Conservation (phyloP, 805 yeast genomes). For the Tetrapisispora arboricola region DNA sequence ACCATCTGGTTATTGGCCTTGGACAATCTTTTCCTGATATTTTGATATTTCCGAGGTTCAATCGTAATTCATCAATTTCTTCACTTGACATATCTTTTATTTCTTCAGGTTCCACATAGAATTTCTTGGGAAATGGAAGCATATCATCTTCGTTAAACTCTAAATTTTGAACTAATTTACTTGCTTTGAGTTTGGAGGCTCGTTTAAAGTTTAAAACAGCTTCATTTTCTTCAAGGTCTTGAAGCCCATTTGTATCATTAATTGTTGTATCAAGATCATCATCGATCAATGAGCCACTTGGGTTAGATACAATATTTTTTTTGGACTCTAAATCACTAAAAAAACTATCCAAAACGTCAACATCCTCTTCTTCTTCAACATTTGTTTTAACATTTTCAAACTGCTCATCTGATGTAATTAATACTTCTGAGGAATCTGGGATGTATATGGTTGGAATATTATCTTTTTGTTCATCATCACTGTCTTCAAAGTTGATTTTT, state of each 20-base stretch:
- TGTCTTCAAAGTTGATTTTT: constrained; percentile 9
- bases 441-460: not conserved
- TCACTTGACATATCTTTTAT: constrained; percentile 37
- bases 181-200: constrained; percentile 31
- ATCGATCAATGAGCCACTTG: constrained; percentile 14
- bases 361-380: constrained; percentile 9
- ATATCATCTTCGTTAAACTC: constrained; percentile 29
- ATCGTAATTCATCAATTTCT: constrained; percentile 47
- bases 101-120: constrained; percentile 50
- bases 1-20: constrained; percentile 66
- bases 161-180: constrained; percentile 26
- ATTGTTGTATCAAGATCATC: constrained; percentile 13
- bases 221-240: constrained; percentile 14
- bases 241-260: constrained; percentile 13
- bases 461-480: constrained; percentile 14
- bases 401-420: not conserved
- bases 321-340: constrained; percentile 25
- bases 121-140: constrained; percentile 46
- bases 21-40: constrained; percentile 51
- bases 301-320: not conserved
- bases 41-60: constrained; percentile 51
- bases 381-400: not conserved
- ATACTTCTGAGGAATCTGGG: not conserved
- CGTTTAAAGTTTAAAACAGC: constrained; percentile 31
- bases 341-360: constrained; percentile 40